Evolutionary conservation across 2,329 filamentous ascomycete genomes (phyloP).

Genomic region (Ceratocystis cubensis): DNA sequence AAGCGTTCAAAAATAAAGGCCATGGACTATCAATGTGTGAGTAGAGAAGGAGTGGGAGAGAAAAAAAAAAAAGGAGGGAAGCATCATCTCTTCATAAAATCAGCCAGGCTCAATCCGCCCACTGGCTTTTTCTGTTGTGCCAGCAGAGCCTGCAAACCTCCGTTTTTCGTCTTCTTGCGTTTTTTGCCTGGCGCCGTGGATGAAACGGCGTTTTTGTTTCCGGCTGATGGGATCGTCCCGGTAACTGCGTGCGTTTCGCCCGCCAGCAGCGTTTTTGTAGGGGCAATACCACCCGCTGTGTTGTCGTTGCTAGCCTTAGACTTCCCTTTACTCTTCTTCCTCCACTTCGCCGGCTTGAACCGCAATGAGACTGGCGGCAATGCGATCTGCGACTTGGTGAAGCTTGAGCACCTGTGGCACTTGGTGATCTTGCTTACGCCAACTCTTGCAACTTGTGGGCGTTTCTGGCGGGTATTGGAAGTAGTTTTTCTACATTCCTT

Average conservation of each 20-base stretch:
- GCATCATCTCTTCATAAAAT: slow-evolving; percentile 38
- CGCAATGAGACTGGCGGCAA: slow-evolving; percentile 10
- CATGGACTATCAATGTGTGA: too few species aligned
- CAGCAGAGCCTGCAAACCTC: slow-evolving; percentile 53
- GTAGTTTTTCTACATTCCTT: neutral
- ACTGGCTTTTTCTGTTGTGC: slow-evolving; percentile 33
- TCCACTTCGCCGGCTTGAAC: neutral
- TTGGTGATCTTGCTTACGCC: slow-evolving; percentile 11
- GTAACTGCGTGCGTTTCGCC: slow-evolving; percentile 22
- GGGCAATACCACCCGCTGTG: neutral
- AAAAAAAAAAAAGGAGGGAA: neutral
- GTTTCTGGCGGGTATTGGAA: neutral
- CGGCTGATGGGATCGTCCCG: slow-evolving; percentile 26
- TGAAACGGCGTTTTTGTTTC: slow-evolving; percentile 34
- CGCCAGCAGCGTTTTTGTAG: slow-evolving; percentile 22
- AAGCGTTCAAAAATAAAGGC: too few species aligned
- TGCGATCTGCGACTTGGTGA: slow-evolving; percentile 13
- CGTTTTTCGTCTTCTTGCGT: slow-evolving; percentile 51
- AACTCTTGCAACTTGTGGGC: neutral
- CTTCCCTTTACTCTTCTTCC: neutral
- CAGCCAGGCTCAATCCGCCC: slow-evolving; percentile 38
- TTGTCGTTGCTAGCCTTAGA: slow-evolving; percentile 15
- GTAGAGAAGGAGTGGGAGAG: neutral
- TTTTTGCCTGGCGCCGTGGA: slow-evolving; percentile 41
- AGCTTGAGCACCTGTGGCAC: slow-evolving; percentile 9